phyloP scores from a whole-genome alignment of 768 basidiomycete species.

The Panaeolus cyanescens region DNA sequence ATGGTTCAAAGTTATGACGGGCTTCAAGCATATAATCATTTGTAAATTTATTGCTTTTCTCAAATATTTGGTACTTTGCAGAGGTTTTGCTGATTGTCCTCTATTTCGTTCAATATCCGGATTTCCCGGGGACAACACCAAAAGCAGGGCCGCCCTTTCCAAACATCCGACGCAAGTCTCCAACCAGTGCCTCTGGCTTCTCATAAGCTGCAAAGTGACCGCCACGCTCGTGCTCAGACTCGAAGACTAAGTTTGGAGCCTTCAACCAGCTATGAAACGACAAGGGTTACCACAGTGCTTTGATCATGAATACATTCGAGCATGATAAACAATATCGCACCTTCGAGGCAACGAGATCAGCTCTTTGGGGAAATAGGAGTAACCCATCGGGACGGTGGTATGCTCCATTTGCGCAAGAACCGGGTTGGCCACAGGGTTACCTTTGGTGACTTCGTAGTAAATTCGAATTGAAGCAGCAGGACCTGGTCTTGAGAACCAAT shows the following conservation, averaged over 20 bases:
- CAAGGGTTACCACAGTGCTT: no score
- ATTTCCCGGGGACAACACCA: constrained; percentile 15
- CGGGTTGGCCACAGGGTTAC: background rate
- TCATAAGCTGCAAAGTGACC: constrained; percentile 49
- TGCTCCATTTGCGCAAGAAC: background rate
- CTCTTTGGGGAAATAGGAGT: constrained; percentile 51
- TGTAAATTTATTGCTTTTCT: no score
- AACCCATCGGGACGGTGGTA: constrained; percentile 43
- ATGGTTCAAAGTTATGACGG: no score
- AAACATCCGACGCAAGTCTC: constrained; percentile 47
- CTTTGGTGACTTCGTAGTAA: constrained; percentile 47
- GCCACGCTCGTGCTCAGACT: constrained; percentile 36
- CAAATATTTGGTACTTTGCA: no score
- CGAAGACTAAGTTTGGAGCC: constrained; percentile 7
- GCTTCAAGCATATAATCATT: no score
- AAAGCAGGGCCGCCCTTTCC: constrained; percentile 30
- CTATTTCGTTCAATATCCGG: no score
- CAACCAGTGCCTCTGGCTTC: constrained; percentile 30
- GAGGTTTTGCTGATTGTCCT: no score
- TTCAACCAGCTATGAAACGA: background rate
- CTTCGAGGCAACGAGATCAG: constrained; percentile 22
- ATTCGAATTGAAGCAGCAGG: constrained; percentile 59
- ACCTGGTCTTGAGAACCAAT: constrained; percentile 59
- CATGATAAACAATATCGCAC: constrained; percentile 12
- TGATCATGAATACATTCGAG: background rate